phyloP scores from a whole-genome alignment of 257 asterid species.

The Echium plantagineum region DNA sequence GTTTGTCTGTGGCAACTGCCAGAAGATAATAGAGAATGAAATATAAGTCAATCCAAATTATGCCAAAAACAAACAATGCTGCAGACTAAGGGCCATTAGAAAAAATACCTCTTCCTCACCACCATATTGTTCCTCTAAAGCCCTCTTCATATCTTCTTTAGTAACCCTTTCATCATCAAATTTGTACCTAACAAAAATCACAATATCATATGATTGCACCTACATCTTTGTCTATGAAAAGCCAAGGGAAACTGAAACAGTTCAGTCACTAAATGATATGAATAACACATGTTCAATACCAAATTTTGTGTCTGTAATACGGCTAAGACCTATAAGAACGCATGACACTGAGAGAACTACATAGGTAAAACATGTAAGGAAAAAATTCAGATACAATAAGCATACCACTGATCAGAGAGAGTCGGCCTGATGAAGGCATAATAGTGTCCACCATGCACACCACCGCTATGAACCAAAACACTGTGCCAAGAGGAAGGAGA shows the following conservation, averaged over 20 bases:
- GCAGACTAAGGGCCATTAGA: not conserved
- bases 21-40: not conserved
- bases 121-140: slow-evolving; percentile 79
- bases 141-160: slow-evolving; percentile 72
- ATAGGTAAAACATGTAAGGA: not conserved
- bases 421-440: slow-evolving; percentile 50
- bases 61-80: not conserved
- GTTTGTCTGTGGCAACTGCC: slow-evolving; percentile 66
- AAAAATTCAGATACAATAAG: not conserved
- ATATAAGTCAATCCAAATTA: slow-evolving; percentile 1
- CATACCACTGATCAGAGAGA: slow-evolving; percentile 48
- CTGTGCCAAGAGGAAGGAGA: slow-evolving; percentile 17
- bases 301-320: not conserved
- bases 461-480: slow-evolving; percentile 56
- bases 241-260: not conserved
- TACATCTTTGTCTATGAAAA: not conserved
- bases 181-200: slow-evolving; percentile 37
- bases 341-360: not conserved
- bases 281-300: not conserved
- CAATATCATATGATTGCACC: not conserved
- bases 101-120: slow-evolving; percentile 73
- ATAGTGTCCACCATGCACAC: slow-evolving; percentile 58
- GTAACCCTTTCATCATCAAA: slow-evolving; percentile 89
- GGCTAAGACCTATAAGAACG: not conserved
- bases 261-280: not conserved